phyloP scores from a whole-genome alignment of 169 alveolate genomes.

The Plasmodium falciparum region DNA sequence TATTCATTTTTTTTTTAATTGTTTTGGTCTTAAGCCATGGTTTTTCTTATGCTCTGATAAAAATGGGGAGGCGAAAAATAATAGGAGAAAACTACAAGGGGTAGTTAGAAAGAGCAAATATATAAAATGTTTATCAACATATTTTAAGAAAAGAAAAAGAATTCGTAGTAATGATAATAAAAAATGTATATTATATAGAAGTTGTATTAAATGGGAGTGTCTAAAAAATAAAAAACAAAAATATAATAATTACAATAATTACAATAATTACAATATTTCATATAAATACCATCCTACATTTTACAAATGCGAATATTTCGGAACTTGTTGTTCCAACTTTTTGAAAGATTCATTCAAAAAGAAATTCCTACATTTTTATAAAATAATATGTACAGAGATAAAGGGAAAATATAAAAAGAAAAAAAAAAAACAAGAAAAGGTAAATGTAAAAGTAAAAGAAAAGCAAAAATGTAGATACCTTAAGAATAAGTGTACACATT shows the following conservation, averaged over 20 bases:
- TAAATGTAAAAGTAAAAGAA: too few species aligned
- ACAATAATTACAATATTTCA: too few species aligned
- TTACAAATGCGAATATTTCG: too few species aligned
- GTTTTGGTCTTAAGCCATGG: conserved; percentile 38
- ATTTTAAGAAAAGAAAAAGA: not conserved
- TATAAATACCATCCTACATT: too few species aligned
- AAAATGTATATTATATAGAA: too few species aligned
- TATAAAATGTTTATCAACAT: too few species aligned
- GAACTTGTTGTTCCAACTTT: not conserved
- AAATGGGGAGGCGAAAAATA: not conserved
- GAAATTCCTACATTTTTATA: not conserved
- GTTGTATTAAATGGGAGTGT: too few species aligned
- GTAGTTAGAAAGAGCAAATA: not conserved
- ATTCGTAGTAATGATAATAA: not conserved
- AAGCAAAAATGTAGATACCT: not conserved
- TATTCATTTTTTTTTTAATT: conserved; percentile 36
- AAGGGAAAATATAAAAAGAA: not conserved
- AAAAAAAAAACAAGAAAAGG: too few species aligned
- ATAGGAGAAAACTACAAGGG: not conserved
- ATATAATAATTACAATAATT: too few species aligned
- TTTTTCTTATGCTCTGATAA: conserved; percentile 13
- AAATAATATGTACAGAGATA: not conserved
- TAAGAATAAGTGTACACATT: too few species aligned
- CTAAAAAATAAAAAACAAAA: too few species aligned
- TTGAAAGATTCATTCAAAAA: conserved; percentile 9